These are phyloP conservation scores for Penicillium sp. DNA, from an alignment of 2,329 filamentous ascomycete genomes.

Conservation along the genomic window DNA sequence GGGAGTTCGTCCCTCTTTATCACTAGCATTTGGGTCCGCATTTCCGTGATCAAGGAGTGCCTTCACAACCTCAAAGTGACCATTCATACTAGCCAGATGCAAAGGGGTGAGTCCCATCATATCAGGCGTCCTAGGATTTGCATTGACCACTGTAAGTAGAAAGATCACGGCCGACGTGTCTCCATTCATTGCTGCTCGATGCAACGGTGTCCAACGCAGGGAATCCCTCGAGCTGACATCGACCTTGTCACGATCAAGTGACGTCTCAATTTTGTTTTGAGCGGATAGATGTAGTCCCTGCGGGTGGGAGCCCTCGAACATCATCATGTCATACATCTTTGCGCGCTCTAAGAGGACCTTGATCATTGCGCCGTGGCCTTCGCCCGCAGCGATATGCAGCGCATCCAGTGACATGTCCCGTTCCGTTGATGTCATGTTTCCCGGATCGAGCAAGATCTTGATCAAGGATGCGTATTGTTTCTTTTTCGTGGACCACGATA, in stretches of 20 bases:
- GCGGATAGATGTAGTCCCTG: background rate
- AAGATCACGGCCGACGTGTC: background rate
- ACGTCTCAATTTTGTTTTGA: background rate
- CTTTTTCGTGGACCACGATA: background rate
- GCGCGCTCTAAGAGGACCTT: background rate
- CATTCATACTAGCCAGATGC: background rate
- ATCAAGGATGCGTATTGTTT: background rate
- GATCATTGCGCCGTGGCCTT: background rate
- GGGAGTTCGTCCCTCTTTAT: background rate
- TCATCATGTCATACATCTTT: background rate
- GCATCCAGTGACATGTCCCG: background rate
- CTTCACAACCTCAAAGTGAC: background rate
- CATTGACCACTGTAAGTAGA: background rate
- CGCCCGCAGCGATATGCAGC: background rate
- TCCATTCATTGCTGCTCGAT: background rate
- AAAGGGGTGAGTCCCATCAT: background rate
- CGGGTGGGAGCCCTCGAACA: background rate
- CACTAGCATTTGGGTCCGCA: background rate
- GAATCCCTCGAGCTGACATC: background rate
- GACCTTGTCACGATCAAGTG: background rate
- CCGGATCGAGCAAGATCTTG: background rate
- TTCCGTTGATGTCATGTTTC: background rate
- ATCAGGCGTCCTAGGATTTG: background rate
- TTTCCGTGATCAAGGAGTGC: background rate
- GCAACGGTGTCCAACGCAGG: background rate